Evolutionary conservation across 345 rosid species (phyloP).

Genomic region (Linum usitatissimum): DNA sequence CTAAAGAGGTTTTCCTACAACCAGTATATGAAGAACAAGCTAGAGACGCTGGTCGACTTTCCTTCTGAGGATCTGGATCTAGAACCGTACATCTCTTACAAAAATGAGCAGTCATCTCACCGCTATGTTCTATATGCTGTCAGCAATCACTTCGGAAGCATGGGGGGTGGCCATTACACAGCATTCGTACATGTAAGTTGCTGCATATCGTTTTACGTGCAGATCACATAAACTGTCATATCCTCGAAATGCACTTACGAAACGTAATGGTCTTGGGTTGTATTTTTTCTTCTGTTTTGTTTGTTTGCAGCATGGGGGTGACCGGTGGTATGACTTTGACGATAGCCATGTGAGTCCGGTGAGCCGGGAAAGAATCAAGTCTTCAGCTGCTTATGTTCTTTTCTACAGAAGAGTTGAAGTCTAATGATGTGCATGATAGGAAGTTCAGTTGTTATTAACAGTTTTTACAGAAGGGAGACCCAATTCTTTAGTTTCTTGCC

Average conservation of each 20-base stretch:
- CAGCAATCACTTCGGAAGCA: conserved; percentile 92
- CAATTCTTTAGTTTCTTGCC: conserved; percentile 21
- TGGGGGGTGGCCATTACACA: conserved; percentile 99
- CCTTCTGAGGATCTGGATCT: conserved; percentile 85
- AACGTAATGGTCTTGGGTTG: too few relatives aligned
- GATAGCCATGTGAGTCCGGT: conserved; percentile 72
- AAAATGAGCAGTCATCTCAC: conserved; percentile 37
- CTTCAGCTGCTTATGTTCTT: conserved; percentile 90
- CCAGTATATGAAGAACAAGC: conserved; percentile 75
- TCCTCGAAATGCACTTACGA: too few relatives aligned
- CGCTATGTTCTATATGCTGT: conserved; percentile 85
- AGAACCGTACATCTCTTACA: conserved; percentile 53
- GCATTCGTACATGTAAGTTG: conserved; percentile 93
- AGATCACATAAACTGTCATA: too few relatives aligned
- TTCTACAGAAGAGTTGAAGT: conserved; percentile 81
- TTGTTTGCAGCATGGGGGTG: conserved; percentile 70
- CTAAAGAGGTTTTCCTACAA: conserved; percentile 90
- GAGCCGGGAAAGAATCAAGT: conserved; percentile 74
- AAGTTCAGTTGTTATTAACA: conserved; percentile 4
- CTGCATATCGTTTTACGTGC: neutral
- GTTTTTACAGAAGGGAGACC: conserved; percentile 7
- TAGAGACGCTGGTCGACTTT: conserved; percentile 86
- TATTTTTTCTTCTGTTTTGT: conserved; percentile 4
- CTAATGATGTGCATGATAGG: neutral
- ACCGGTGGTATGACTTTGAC: conserved; percentile 85